These are phyloP conservation scores for Fonsecaea erecta DNA, from an alignment of 2,329 filamentous ascomycete genomes.

Conservation along the genomic window DNA sequence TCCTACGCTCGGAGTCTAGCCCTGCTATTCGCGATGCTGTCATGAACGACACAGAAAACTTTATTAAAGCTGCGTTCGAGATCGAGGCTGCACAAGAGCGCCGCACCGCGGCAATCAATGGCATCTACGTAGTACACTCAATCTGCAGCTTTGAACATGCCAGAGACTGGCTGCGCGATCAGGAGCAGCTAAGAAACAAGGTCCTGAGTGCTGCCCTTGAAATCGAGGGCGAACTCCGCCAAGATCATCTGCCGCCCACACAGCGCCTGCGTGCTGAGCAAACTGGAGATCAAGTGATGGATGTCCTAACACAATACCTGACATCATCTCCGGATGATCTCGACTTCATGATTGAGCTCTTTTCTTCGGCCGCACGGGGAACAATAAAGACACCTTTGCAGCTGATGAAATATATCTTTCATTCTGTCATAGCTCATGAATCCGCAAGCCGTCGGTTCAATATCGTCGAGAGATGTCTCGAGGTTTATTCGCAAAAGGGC, in stretches of 20 bases:
- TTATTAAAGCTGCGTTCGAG: slow-evolving; percentile 69
- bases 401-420: slow-evolving; percentile 82
- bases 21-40: slow-evolving; percentile 74
- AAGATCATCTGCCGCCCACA: slow-evolving; percentile 69
- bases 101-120: slow-evolving; percentile 82
- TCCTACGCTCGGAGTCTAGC: slow-evolving; percentile 76
- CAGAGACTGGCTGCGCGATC: slow-evolving; percentile 67
- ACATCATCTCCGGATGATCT: slow-evolving; percentile 74
- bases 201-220: slow-evolving; percentile 72
- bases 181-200: slow-evolving; percentile 62
- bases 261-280: slow-evolving; percentile 87
- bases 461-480: slow-evolving; percentile 81
- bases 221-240: slow-evolving; percentile 73
- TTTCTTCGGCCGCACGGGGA: slow-evolving; percentile 81
- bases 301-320: slow-evolving; percentile 80
- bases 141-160: slow-evolving; percentile 70
- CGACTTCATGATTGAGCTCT: slow-evolving; percentile 80
- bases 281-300: slow-evolving; percentile 84
- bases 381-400: slow-evolving; percentile 78
- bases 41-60: slow-evolving; percentile 70
- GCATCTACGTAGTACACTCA: slow-evolving; percentile 81
- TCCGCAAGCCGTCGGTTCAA: slow-evolving; percentile 85
- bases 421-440: slow-evolving; percentile 78
- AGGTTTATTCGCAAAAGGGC: slow-evolving; percentile 78
- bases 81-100: slow-evolving; percentile 68